Conservation (phyloP, 1,284 basidiomycete genomes). For the Blastosporella zonata region DNA sequence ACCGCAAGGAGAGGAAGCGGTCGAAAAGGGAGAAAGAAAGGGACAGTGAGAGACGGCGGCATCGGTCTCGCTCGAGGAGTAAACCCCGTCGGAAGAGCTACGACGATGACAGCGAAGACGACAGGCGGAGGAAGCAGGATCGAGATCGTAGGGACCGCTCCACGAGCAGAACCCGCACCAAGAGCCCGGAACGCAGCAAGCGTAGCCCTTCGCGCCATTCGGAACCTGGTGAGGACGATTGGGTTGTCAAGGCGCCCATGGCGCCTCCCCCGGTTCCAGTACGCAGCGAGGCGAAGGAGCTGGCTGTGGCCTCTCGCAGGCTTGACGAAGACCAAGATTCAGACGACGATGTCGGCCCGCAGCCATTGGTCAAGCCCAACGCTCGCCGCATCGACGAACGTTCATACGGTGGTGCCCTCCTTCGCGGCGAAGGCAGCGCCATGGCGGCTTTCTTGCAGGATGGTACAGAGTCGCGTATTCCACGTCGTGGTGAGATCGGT, state of each 20-base stretch:
- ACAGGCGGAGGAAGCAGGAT: constrained; percentile 24
- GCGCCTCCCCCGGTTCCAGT: constrained; percentile 27
- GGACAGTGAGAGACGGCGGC: constrained; percentile 45
- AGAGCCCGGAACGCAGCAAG: constrained; percentile 30
- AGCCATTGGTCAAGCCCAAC: constrained; percentile 46
- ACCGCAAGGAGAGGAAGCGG: constrained; percentile 60
- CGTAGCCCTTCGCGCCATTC: constrained; percentile 30
- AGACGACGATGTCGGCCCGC: constrained; percentile 59
- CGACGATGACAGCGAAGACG: constrained; percentile 39
- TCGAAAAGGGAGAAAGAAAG: constrained; percentile 51
- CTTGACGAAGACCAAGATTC: constrained; percentile 36
- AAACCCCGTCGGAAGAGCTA: constrained; percentile 35
- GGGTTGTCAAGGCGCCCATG: constrained; percentile 65
- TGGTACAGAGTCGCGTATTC: constrained; percentile 87
- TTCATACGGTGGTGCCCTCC: constrained; percentile 80
- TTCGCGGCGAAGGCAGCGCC: constrained; percentile 93
- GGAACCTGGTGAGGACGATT: constrained; percentile 58
- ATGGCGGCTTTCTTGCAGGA: constrained; percentile 95
- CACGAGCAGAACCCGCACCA: constrained; percentile 18
- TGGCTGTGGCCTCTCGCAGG: not conserved
- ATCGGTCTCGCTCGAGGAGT: constrained; percentile 28
- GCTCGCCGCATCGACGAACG: constrained; percentile 64
- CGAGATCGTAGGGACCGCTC: constrained; percentile 23
- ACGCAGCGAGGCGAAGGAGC: constrained; percentile 9
- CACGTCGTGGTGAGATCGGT: constrained; percentile 97